Percentiles rank a stretch among this genome's conserved stretches.
Evolutionary conservation across 768 basidiomycete genomes (phyloP).

Genomic region (Tricholoma flavovirens): DNA sequence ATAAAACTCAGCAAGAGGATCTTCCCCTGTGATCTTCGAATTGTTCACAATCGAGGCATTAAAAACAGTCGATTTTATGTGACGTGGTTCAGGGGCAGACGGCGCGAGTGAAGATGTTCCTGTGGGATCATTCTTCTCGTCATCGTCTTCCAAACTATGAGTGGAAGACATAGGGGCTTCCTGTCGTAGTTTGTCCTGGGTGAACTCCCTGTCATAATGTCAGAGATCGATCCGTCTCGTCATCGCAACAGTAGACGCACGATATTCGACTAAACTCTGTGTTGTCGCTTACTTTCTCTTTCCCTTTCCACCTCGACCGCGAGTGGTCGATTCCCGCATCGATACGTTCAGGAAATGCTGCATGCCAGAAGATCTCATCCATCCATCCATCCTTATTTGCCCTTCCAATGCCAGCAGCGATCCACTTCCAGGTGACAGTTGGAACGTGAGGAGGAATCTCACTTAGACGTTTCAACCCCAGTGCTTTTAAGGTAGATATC

Average conservation of each 20-base stretch:
- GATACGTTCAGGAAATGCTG: slow-evolving; percentile 43
- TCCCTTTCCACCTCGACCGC: slow-evolving; percentile 19
- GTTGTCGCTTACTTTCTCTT: slow-evolving; percentile 18
- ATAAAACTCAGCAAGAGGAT: slow-evolving; percentile 66
- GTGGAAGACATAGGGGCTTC: slow-evolving; percentile 2
- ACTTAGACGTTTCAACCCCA: slow-evolving; percentile 43
- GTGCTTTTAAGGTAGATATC: slow-evolving; percentile 28
- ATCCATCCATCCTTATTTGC: slow-evolving; percentile 26
- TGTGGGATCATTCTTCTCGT: slow-evolving; percentile 2
- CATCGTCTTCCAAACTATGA: slow-evolving; percentile 19
- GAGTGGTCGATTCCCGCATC: slow-evolving; percentile 32
- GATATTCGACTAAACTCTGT: slow-evolving; percentile 42
- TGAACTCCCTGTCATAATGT: slow-evolving; percentile 27
- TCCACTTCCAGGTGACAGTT: slow-evolving; percentile 61
- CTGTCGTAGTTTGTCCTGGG: slow-evolving; percentile 22
- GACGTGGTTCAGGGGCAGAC: slow-evolving; percentile 6
- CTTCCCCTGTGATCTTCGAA: slow-evolving; percentile 19
- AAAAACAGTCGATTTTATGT: not conserved
- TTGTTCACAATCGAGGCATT: not conserved
- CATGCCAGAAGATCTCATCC: slow-evolving; percentile 37
- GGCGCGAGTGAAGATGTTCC: slow-evolving; percentile 11
- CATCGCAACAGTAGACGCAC: slow-evolving; percentile 25
- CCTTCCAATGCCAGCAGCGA: slow-evolving; percentile 34
- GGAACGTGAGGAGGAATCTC: slow-evolving; percentile 65
- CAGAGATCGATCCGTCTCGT: not conserved